Percentiles rank a stretch among this genome's conserved stretches.
Conservation (phyloP, 2,329 filamentous ascomycete species). For the Xylariaceae sp. region DNA sequence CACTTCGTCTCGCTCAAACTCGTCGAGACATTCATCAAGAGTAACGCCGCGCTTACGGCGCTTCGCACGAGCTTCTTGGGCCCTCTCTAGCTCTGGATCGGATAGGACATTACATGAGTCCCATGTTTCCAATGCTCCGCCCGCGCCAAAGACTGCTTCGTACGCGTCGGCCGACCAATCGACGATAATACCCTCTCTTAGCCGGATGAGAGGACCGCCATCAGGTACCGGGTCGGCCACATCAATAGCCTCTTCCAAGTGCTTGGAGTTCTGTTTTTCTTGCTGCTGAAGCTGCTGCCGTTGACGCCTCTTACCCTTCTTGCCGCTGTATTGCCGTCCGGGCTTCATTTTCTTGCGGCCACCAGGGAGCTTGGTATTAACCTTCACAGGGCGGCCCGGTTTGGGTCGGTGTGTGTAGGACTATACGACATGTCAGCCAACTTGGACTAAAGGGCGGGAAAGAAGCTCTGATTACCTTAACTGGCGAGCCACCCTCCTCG, state of each 20-base stretch:
- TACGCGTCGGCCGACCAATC: constrained; percentile 74
- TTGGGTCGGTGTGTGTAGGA: constrained; percentile 16
- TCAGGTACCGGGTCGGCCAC: constrained; percentile 34
- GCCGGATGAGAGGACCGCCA: constrained; percentile 63
- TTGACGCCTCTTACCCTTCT: constrained; percentile 43
- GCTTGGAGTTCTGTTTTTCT: constrained; percentile 16
- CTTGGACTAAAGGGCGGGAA: background rate
- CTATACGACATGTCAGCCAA: constrained; percentile 21
- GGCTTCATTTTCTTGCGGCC: constrained; percentile 45
- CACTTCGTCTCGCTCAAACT: constrained; percentile 91
- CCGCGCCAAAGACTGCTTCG: constrained; percentile 63
- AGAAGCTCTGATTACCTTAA: constrained; percentile 29
- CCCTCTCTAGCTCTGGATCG: constrained; percentile 60
- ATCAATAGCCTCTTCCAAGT: constrained; percentile 24
- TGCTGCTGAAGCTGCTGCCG: constrained; percentile 29
- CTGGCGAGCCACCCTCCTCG: constrained; percentile 39
- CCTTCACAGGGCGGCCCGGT: constrained; percentile 15
- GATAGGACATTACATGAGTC: constrained; percentile 46
- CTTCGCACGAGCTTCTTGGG: constrained; percentile 55
- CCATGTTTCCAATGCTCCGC: constrained; percentile 53
- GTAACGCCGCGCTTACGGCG: constrained; percentile 73
- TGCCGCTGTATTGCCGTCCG: constrained; percentile 37
- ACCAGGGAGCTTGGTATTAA: constrained; percentile 23
- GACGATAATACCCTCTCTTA: constrained; percentile 79
- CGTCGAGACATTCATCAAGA: constrained; percentile 84